Evolutionary conservation across 2,329 filamentous ascomycete genomes (phyloP).

Genomic region (Dryadomyces quercus-mongolicae): DNA sequence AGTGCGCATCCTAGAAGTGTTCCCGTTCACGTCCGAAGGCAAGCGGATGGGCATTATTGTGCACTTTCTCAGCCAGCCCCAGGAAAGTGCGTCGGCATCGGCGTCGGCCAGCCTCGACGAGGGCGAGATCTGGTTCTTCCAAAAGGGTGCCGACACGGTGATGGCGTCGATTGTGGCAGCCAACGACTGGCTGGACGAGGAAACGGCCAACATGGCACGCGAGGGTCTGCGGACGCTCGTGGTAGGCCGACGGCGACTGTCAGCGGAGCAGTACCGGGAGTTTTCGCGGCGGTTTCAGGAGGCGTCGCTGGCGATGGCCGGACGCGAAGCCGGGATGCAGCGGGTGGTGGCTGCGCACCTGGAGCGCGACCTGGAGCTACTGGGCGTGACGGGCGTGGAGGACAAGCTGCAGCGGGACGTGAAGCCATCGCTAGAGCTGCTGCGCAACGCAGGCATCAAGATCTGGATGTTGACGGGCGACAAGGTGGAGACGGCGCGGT

Average conservation of each 20-base stretch:
- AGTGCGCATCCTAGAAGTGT: constrained; percentile 83
- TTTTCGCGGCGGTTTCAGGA: constrained; percentile 66
- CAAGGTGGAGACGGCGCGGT: constrained; percentile 95
- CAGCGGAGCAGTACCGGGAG: constrained; percentile 63
- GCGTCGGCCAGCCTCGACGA: constrained; percentile 37
- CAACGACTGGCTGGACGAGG: constrained; percentile 98
- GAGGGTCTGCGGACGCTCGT: constrained; percentile 91
- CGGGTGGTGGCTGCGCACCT: constrained; percentile 68
- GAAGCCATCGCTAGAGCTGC: constrained; percentile 84
- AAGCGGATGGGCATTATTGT: constrained; percentile 98
- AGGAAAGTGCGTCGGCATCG: constrained; percentile 38
- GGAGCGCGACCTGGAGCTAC: constrained; percentile 77
- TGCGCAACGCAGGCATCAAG: constrained; percentile 95
- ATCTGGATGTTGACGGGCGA: constrained; percentile 99
- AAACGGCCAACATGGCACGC: constrained; percentile 98
- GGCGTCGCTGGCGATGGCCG: constrained; percentile 67
- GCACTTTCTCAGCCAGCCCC: constrained; percentile 46
- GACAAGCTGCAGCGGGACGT: constrained; percentile 94
- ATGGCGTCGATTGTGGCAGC: constrained; percentile 93
- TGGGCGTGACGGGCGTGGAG: constrained; percentile 96
- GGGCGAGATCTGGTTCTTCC: constrained; percentile 94
- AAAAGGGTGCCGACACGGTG: constrained; percentile 96
- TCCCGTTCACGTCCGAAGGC: constrained; percentile 94
- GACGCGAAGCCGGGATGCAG: constrained; percentile 72
- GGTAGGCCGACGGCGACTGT: constrained; percentile 82